These are phyloP conservation scores for Schizothecium vesticola DNA, from an alignment of 495 filamentous ascomycete species.

Conservation along the genomic window DNA sequence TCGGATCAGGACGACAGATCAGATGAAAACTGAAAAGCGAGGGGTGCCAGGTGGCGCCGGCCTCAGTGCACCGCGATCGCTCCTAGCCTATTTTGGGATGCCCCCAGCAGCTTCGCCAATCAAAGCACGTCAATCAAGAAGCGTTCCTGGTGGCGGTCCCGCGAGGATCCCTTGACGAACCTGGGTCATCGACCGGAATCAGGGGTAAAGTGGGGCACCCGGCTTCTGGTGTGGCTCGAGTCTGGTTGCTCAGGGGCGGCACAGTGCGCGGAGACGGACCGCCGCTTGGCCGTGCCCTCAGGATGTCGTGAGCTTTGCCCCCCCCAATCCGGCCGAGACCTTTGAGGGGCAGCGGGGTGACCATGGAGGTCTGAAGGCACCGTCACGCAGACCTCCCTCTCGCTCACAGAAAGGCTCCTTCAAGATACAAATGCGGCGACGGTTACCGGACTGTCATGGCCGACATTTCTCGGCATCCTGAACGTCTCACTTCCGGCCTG, in stretches of 20 bases:
- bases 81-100: conserved; percentile 16
- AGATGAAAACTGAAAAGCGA: conserved; percentile 14
- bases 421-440: background rate
- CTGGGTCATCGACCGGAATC: conserved; percentile 6
- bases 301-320: background rate
- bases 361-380: background rate
- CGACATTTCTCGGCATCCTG: background rate
- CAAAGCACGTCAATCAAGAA: background rate
- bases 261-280: conserved; percentile 6
- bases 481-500: background rate
- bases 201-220: conserved; percentile 21
- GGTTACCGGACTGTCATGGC: background rate
- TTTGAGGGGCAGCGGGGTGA: background rate
- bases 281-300: background rate
- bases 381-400: background rate
- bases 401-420: background rate
- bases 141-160: conserved; percentile 14
- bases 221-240: background rate
- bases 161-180: conserved; percentile 11
- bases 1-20: conserved; percentile 9
- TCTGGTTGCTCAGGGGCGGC: conserved; percentile 5
- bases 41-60: background rate
- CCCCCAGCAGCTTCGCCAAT: conserved; percentile 5
- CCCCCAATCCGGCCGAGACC: background rate
- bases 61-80: conserved; percentile 11